These are phyloP conservation scores for Chrysoporthe deuterocubensis DNA, from an alignment of 2,329 filamentous ascomycete genomes.

Conservation along the genomic window DNA sequence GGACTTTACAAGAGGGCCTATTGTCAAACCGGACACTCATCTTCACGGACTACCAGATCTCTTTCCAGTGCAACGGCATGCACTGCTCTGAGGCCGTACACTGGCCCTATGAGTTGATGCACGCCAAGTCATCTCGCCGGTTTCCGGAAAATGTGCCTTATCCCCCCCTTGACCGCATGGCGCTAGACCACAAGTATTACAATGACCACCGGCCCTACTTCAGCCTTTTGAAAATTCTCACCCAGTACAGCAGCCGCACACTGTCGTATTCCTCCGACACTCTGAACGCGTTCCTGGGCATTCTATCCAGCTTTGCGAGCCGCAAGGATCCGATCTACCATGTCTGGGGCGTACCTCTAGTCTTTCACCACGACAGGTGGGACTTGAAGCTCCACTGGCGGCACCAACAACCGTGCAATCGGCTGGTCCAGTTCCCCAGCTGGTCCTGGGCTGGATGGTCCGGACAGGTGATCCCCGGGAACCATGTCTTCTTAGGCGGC, in stretches of 20 bases:
- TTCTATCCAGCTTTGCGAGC: slow-evolving; percentile 2
- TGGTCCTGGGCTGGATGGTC: slow-evolving; percentile 11
- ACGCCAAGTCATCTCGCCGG: slow-evolving; percentile 13
- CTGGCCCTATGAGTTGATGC: not conserved
- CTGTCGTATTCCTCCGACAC: not conserved
- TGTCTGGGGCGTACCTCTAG: slow-evolving; percentile 8
- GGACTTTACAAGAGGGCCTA: too few relatives aligned
- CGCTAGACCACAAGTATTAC: not conserved
- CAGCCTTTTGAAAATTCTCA: not conserved
- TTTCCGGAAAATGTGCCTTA: slow-evolving; percentile 14
- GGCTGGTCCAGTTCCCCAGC: slow-evolving; percentile 4
- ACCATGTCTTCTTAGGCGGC: not conserved
- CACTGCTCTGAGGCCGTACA: too few relatives aligned
- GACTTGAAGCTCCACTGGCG: not conserved
- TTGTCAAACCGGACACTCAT: too few relatives aligned
- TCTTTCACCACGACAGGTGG: not conserved
- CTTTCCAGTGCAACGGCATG: too few relatives aligned
- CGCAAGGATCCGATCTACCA: slow-evolving; percentile 12
- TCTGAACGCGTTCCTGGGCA: slow-evolving; percentile 10
- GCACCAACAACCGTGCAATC: not conserved
- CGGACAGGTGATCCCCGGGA: not conserved
- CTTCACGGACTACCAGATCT: too few relatives aligned
- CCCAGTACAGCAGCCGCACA: not conserved
- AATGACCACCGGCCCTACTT: not conserved
- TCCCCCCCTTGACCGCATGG: not conserved